Evolutionary conservation across 257 asterid species (phyloP), one percentile per base, ranked within the genome.

Genomic region (Rubia yunnanensis): DNA sequence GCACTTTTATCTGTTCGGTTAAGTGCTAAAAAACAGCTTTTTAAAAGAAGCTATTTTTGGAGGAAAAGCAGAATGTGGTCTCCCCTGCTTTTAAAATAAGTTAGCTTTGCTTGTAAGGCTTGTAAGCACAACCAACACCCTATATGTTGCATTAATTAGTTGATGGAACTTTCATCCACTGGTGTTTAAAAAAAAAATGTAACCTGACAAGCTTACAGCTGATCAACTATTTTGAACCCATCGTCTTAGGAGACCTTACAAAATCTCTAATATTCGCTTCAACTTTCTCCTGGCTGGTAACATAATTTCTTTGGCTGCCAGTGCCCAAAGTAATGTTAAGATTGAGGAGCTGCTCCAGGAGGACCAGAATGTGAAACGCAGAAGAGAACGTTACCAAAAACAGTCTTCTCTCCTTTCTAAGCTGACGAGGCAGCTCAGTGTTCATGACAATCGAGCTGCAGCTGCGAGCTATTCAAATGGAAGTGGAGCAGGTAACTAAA

Each of bases 311-410:
- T 77, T 68, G 49, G 66, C 41, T 69, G 54, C 56, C 73, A 90
- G 97, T 77, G 77, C 83, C 70, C 89, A 81, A 82, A 90, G 95
- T 76, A 77, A 78, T 32, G 80, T 84, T 59, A 85, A 74, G 81
- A 83, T 90, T 69, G 97, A 90, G 76, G 97, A 90, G 78, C 87
- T 90, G 74, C 92, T 90, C 57, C 82, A 72, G 80, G 97, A 90
- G 81, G 97, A 90, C 79, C 90, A 82, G 69, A 90, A 87, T 64
- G 91, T 82, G 30, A 90, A 87, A 72, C 76, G 86, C 70, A 84
- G 79, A 79, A 85, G 97, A 76, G 94, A 90, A 60, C 90, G 90
- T 50, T 59, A 23, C 72, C 94, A 85, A 72, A 90, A 87, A 73
- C 95, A 90, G 70, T 90, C 95, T 8, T 77, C 91, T 67, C 82